phyloP scores from a whole-genome alignment of 768 basidiomycete species.

The Mycena kentingensis region DNA sequence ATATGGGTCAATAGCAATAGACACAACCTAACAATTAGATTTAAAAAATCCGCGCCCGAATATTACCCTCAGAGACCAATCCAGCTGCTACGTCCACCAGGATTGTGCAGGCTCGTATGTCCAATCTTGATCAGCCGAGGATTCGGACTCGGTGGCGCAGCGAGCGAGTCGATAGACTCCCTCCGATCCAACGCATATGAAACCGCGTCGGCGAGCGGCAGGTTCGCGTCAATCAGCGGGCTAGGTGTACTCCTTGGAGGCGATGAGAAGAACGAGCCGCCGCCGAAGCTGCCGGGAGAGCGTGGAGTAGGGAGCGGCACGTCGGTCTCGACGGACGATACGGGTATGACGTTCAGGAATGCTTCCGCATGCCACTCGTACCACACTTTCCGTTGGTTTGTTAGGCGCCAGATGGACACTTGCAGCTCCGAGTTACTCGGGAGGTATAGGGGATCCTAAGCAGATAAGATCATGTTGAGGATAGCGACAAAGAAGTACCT shows the following conservation, averaged over 20 bases:
- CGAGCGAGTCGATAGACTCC: slow-evolving; percentile 1
- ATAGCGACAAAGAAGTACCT: slow-evolving; percentile 48
- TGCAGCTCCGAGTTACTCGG: slow-evolving; percentile 91
- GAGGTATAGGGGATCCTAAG: slow-evolving; percentile 88
- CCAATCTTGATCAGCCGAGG: slow-evolving; percentile 83
- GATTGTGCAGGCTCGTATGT: slow-evolving; percentile 91
- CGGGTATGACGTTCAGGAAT: slow-evolving; percentile 67
- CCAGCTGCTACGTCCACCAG: slow-evolving; percentile 89
- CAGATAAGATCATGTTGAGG: slow-evolving; percentile 3
- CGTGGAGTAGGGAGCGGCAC: slow-evolving; percentile 27
- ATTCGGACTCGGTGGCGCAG: slow-evolving; percentile 21
- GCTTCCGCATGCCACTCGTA: slow-evolving; percentile 99
- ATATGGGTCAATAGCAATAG: too few species aligned
- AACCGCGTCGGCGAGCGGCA: neutral
- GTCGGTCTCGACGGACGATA: slow-evolving; percentile 34
- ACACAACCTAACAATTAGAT: neutral
- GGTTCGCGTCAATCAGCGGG: slow-evolving; percentile 63
- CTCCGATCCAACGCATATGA: slow-evolving; percentile 9
- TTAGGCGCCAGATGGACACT: slow-evolving; percentile 92
- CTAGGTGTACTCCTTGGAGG: slow-evolving; percentile 47
- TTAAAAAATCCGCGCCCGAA: neutral
- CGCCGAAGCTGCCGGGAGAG: slow-evolving; percentile 19
- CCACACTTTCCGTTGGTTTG: slow-evolving; percentile 89
- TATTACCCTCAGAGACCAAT: slow-evolving; percentile 63
- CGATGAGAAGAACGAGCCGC: slow-evolving; percentile 22